Evolutionary conservation across 1,284 basidiomycete genomes (phyloP).

Genomic region (Pyrrhoderma noxium): DNA sequence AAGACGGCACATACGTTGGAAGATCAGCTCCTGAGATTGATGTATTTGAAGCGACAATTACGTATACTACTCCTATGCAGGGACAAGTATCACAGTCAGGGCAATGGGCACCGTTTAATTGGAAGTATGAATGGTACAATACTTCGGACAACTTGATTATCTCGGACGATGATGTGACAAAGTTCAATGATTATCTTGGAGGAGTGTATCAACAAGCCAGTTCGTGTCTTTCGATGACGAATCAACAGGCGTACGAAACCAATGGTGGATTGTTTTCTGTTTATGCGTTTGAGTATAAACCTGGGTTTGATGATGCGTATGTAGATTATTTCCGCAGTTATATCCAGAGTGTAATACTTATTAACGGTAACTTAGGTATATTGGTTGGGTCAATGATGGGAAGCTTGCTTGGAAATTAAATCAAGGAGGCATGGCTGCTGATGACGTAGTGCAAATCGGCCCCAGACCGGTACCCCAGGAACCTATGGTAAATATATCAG

Average conservation of each 20-base stretch:
- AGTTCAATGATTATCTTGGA: slow-evolving; percentile 32
- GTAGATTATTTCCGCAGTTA: too few species aligned
- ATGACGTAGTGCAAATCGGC: slow-evolving; percentile 48
- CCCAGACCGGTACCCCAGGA: slow-evolving; percentile 61
- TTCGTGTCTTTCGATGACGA: slow-evolving; percentile 22
- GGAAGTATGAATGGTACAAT: slow-evolving; percentile 27
- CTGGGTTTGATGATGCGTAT: slow-evolving; percentile 54
- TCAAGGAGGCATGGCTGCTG: slow-evolving; percentile 54
- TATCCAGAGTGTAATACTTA: slow-evolving; percentile 63
- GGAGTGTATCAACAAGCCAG: slow-evolving; percentile 31
- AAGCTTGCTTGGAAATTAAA: slow-evolving; percentile 61
- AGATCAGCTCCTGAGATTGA: slow-evolving; percentile 83
- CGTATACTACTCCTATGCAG: slow-evolving; percentile 17
- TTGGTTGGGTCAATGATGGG: slow-evolving; percentile 60
- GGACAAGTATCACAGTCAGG: slow-evolving; percentile 23
- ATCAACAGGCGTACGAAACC: slow-evolving; percentile 27
- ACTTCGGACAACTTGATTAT: slow-evolving; percentile 30
- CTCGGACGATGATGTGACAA: slow-evolving; percentile 27
- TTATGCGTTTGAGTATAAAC: slow-evolving; percentile 49
- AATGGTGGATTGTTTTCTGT: slow-evolving; percentile 37
- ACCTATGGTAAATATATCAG: slow-evolving; percentile 47
- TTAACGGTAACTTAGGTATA: slow-evolving; percentile 58
- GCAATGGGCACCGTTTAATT: slow-evolving; percentile 23
- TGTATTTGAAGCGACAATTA: slow-evolving; percentile 66
- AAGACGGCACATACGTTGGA: slow-evolving; percentile 55